Evolutionary conservation across 225 moss, liverwort and hornwort species (phyloP).

Genomic region (Antitrichia curtipendula): DNA sequence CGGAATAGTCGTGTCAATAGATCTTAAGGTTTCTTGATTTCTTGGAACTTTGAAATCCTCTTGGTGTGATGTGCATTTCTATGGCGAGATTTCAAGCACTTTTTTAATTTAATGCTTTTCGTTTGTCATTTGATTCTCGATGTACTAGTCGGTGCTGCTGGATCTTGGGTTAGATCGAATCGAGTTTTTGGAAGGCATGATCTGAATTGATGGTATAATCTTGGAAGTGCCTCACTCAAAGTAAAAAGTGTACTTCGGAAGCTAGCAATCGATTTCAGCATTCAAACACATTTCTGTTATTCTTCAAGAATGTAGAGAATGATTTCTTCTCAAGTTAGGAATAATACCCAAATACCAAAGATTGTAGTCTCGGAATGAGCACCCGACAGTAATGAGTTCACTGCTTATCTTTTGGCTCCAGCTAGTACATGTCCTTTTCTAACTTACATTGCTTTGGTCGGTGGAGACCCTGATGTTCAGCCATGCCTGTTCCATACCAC

Average conservation of each 20-base stretch:
- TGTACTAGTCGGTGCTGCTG: neutral
- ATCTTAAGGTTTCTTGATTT: neutral
- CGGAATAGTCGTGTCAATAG: neutral
- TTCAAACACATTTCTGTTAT: neutral
- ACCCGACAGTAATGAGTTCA: neutral
- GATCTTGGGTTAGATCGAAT: neutral
- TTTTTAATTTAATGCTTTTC: neutral
- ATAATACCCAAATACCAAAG: neutral
- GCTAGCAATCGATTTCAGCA: neutral
- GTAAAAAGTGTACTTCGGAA: neutral
- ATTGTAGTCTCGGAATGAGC: neutral
- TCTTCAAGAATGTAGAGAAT: too few species aligned
- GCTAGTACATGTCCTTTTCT: neutral
- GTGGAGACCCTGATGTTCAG: neutral
- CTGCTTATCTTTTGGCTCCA: neutral
- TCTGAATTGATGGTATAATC: neutral
- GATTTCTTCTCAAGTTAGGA: neutral
- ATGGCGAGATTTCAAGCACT: neutral
- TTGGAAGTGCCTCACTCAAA: neutral
- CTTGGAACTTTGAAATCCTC: neutral
- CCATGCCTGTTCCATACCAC: neutral
- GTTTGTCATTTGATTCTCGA: neutral
- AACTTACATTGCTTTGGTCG: neutral
- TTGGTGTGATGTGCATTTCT: neutral
- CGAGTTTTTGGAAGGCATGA: neutral